Base-by-base conservation (phyloP, 495 filamentous ascomycete genomes). In the Daldinia childiae region DNA sequence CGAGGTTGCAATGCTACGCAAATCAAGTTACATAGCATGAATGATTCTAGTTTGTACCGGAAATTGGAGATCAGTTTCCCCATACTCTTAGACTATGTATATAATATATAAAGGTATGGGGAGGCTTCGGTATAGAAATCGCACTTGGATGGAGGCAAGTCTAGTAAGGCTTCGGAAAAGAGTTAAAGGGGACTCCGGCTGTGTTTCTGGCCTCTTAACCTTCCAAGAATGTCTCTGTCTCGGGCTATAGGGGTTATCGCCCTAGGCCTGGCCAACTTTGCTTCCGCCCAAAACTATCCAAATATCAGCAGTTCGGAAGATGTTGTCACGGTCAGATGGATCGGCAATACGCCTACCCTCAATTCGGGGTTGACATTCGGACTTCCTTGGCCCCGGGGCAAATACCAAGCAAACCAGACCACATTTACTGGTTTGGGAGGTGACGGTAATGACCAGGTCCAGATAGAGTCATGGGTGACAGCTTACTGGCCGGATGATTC, bases 401-500 rank as follows among this genome's bases (percentile, higher is more conserved):
- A 82, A 58, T 77, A 80, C 64, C 57, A 14, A 7, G 73, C 76
- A 24, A 74, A 75, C 32, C 34, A 74, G 6, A 81, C 78, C 8
- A 62, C 50, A 8, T 81, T 84, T 60, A 71, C 55, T 11, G 77
- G 77, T 24, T 39, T 57, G 0, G 66, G 64, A 11, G 69, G 79
- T 24, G 68, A 74, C 2, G 41, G 62, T 15, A 69, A 74, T 2
- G 39, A 68, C 27, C 51, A 73, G 21, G 71, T 82, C 27, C 69
- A 71, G 5, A 64, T 83, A 7, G 77, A 83, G 59, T 82, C 81
- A 2, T 83, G 82, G 82, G 71, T 79, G 7, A 83, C 76, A 1
- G 81, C 78, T 1, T 80, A 80, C 58, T 85, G 83, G 83, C 75
- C 77, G 8, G 83, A 85, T 66, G 80, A 78, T 29, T 81, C 81